Evolutionary conservation across 352 stramenopile genomes (phyloP).

Genomic region (Globisporangium uncinulatum): DNA sequence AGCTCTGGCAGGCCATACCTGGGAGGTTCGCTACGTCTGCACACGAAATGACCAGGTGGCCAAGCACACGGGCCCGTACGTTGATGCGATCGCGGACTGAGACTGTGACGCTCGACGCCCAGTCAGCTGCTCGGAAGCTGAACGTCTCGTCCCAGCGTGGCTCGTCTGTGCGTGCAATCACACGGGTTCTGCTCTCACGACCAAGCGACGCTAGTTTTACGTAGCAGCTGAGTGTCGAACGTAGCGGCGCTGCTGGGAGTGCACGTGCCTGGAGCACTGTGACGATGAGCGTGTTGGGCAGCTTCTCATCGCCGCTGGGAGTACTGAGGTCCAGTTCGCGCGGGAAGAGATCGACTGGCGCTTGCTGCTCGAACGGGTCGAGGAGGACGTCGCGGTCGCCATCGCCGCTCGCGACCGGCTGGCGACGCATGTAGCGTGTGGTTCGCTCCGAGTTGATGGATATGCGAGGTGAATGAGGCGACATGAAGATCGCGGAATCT

Average conservation of each 20-base stretch:
- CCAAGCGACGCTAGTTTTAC: conserved; percentile 66
- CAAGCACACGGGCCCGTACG: conserved; percentile 66
- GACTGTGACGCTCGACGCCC: conserved; percentile 52
- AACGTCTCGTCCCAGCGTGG: conserved; percentile 77
- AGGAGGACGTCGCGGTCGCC: background rate
- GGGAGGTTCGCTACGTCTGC: conserved; percentile 46
- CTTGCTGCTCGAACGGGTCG: conserved; percentile 16
- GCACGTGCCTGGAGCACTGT: conserved; percentile 62
- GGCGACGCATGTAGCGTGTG: conserved; percentile 1
- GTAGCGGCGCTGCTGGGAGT: conserved; percentile 37
- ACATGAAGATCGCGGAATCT: no score
- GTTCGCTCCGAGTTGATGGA: background rate
- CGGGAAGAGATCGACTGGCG: conserved; percentile 50
- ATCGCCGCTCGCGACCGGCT: background rate
- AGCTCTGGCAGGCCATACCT: conserved; percentile 53
- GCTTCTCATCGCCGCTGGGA: conserved; percentile 45
- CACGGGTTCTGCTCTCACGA: conserved; percentile 61
- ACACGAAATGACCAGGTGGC: conserved; percentile 51
- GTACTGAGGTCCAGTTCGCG: conserved; percentile 45
- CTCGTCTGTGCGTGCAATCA: conserved; percentile 57
- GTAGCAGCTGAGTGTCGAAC: conserved; percentile 62
- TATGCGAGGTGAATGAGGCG: no score
- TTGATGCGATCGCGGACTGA: conserved; percentile 68
- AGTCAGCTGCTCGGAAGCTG: conserved; percentile 63
- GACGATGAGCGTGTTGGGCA: conserved; percentile 68